phyloP scores from a whole-genome alignment of 306 rosid genomes.

The Citrullus amarus region DNA sequence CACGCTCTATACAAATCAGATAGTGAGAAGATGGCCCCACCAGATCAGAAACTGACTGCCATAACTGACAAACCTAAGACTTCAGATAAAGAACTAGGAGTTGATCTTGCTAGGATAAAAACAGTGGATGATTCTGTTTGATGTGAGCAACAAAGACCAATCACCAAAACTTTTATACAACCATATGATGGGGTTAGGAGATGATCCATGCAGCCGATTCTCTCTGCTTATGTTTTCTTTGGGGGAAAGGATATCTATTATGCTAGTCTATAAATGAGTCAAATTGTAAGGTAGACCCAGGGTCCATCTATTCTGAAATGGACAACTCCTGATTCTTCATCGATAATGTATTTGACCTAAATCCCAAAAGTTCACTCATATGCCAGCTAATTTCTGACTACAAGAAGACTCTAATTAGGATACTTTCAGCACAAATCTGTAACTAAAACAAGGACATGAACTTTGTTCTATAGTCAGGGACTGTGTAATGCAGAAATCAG shows the following conservation, averaged over 20 bases:
- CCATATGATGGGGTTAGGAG: not conserved
- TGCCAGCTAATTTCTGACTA: not conserved
- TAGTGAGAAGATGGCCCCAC: not conserved
- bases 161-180: not conserved
- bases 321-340: not conserved
- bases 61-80: not conserved
- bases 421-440: not conserved
- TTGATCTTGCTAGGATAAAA: conserved; percentile 1
- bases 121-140: conserved; percentile 7
- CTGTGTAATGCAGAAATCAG: not conserved
- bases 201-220: not conserved
- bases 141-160: not conserved
- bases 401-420: not conserved
- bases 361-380: not conserved
- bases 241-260: not conserved
- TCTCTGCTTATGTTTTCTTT: not conserved
- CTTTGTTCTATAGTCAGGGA: not conserved
- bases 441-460: not conserved
- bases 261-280: not conserved
- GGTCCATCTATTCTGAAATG: not conserved
- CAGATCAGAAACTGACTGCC: conserved; percentile 6
- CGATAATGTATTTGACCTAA: not conserved
- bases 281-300: not conserved
- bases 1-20: not conserved
- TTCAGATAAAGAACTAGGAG: not conserved